Conservation (phyloP, 2,329 filamentous ascomycete genomes). For the Aspergillus neotritici region DNA sequence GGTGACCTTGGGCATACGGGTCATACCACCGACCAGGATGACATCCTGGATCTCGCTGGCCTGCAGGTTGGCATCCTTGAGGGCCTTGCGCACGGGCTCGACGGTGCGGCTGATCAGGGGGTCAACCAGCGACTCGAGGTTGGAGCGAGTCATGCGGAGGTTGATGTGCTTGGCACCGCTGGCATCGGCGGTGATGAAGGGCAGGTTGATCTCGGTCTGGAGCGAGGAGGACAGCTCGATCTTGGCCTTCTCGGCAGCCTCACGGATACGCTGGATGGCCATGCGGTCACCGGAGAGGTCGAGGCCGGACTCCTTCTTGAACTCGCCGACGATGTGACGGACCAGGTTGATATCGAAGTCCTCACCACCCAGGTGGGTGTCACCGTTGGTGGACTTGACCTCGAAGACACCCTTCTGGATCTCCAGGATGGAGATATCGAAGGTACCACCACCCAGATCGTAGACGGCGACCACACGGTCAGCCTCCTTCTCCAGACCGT, state of each 20-base stretch:
- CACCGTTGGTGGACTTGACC: conserved; percentile 98
- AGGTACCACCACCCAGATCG: conserved; percentile 97
- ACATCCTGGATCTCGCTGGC: conserved; percentile 96
- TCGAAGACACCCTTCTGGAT: conserved; percentile 98
- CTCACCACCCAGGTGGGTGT: conserved; percentile 96
- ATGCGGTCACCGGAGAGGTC: conserved; percentile 90
- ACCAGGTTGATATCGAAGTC: conserved; percentile 96
- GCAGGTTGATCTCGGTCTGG: conserved; percentile 96
- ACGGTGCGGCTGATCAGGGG: conserved; percentile 80
- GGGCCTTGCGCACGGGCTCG: conserved; percentile 89
- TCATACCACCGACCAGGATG: conserved; percentile 98
- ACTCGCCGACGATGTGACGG: conserved; percentile 86
- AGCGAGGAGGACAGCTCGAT: conserved; percentile 93
- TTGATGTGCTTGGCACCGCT: conserved; percentile 98
- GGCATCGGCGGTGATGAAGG: conserved; percentile 95
- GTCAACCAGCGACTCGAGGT: conserved; percentile 90
- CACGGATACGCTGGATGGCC: conserved; percentile 98
- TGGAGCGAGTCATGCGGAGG: conserved; percentile 82
- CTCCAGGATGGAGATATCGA: conserved; percentile 97
- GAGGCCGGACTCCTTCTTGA: conserved; percentile 92
- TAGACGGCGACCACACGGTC: conserved; percentile 91
- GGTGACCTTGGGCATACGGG: conserved; percentile 96
- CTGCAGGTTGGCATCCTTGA: conserved; percentile 89
- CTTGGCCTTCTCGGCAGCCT: conserved; percentile 98
- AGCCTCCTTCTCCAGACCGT: conserved; percentile 90